A percentile compares a stretch with the other conserved stretches of the same genome.
phyloP scores from a whole-genome alignment of 1,139 yeast genomes.

The Hyphopichia burtonii region DNA sequence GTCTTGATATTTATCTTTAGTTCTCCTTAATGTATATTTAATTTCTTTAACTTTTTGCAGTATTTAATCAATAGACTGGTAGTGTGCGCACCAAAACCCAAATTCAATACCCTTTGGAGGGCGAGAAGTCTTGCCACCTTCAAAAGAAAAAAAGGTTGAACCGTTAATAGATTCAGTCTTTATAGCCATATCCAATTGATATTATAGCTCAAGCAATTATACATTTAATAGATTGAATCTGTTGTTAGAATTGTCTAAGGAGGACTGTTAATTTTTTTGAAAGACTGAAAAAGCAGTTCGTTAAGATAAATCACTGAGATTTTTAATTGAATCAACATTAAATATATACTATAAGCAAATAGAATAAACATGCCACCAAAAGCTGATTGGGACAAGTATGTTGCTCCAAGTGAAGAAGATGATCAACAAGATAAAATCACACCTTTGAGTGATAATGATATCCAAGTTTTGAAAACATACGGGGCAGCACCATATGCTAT shows the following conservation, averaged over 20 bases:
- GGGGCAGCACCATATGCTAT: conserved; percentile 96
- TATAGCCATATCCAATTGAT: neutral
- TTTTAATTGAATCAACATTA: neutral
- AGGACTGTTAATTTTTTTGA: no score
- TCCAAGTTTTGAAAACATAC: conserved; percentile 92
- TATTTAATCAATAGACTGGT: no score
- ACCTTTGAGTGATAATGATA: conserved; percentile 94
- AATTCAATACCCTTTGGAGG: neutral
- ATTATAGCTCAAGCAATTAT: no score
- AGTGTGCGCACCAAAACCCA: no score
- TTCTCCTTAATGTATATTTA: neutral
- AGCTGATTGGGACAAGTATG: conserved; percentile 96
- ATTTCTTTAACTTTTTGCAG: neutral
- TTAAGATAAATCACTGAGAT: no score
- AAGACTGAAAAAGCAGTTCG: no score
- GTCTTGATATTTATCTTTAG: neutral
- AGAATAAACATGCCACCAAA: conserved; percentile 64
- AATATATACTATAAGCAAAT: neutral
- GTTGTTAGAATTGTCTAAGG: no score
- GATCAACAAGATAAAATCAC: conserved; percentile 70
- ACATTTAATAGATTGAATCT: no score
- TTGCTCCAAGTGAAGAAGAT: conserved; percentile 75
- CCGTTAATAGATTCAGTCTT: neutral
- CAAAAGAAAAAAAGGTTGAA: neutral
- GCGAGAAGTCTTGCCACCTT: neutral